Percentiles rank a stretch among this genome's conserved stretches.
Evolutionary conservation across 352 stramenopile genomes (phyloP).

Genomic region (Pythium phragmiticola): DNA sequence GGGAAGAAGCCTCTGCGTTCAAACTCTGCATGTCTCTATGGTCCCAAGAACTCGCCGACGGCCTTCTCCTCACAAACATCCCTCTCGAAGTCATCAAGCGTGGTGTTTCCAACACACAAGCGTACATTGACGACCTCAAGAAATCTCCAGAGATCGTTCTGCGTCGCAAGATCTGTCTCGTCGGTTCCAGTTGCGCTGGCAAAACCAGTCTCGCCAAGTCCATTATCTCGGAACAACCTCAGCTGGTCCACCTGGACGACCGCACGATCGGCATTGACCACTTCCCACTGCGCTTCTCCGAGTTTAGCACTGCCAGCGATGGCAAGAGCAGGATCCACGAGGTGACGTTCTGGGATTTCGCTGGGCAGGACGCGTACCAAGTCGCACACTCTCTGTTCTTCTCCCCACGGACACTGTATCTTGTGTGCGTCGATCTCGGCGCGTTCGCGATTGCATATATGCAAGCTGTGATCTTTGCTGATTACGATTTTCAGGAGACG

Average conservation of each 20-base stretch:
- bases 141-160: not conserved
- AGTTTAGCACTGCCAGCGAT: too few relatives aligned
- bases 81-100: not conserved
- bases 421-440: conserved; percentile 18
- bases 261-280: conserved; percentile 35
- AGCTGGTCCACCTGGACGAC: conserved; percentile 10
- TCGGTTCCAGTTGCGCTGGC: not conserved
- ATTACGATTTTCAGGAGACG: not conserved
- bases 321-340: not conserved
- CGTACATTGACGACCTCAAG: not conserved
- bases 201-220: conserved; percentile 7
- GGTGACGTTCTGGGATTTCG: conserved; percentile 26
- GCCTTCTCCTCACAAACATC: not conserved
- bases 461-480: not conserved
- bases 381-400: conserved; percentile 20
- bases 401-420: conserved; percentile 12
- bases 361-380: conserved; percentile 20
- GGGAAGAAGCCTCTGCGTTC: not conserved
- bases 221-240: not conserved
- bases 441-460: conserved; percentile 1
- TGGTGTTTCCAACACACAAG: not conserved
- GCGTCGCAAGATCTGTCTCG: conserved; percentile 6
- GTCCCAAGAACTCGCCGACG: not conserved
- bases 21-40: not conserved
- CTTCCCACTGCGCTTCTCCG: conserved; percentile 9